Base-by-base conservation (phyloP, 257 asterid genomes). In the Nicotiana paniculata region DNA sequence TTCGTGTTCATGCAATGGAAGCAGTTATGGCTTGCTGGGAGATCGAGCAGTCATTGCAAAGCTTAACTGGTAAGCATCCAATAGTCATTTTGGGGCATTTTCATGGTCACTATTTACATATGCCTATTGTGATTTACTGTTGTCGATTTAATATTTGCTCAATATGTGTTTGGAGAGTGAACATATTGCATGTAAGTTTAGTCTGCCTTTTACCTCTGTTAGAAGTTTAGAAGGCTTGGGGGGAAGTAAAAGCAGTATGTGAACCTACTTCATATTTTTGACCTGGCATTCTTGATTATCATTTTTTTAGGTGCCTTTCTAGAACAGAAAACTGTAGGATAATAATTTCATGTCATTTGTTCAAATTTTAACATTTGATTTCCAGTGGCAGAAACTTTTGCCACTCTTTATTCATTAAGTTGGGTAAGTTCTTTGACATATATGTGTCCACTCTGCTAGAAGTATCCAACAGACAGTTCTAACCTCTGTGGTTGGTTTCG, bases 1-100 rank as follows among this genome's bases (percentile, higher is more conserved):
- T 90, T 33, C 91, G 92, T 37, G 92, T 90, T 77, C 95, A 91
- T 77, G 95, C 95, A 63, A 91, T 90, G 95, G 93, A 91, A 84
- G 93, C 92, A 39, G 93, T 91, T 46, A 90, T 90, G 95, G 92
- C 93, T 24, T 90, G 94, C 85, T 92, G 94, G 94, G 96, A 90
- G 83, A 87, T 92, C 46, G 93, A 92, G 84, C 94, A 92, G 82
- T 89, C 96, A 17, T 87, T 92, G 65, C 96, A 92, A 82, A 89
- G 92, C 84, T 83, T 92, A 68, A 90, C 94, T 85, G 95, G 95
- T 90, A 33, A 77, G 16, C 8, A 6, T 81, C 82, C 53, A 18
- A 15, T 43, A n/a, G 37, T 64, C n/a, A 2, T 57, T 15, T 64
- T 67, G 57, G 5, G 58, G 43, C n/a, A 39, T 39, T 43, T 70